phyloP scores from a whole-genome alignment of 1,284 basidiomycete genomes.

The Ceratobasidium sp. region DNA sequence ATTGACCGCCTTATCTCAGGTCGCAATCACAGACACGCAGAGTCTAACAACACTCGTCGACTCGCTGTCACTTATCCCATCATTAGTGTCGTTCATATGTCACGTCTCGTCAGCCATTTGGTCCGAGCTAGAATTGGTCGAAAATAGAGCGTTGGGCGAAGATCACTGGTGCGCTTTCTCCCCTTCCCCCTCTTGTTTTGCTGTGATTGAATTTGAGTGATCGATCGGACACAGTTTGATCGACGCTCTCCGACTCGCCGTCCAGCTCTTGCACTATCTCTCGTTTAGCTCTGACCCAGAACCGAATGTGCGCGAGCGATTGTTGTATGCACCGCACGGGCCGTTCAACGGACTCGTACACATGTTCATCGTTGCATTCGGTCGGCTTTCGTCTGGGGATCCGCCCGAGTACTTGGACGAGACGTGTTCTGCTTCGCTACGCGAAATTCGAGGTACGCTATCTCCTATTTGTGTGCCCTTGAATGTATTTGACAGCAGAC shows the following conservation, averaged over 20 bases:
- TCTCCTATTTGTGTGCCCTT: neutral
- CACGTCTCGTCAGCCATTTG: slow-evolving; percentile 64
- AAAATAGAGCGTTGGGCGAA: slow-evolving; percentile 47
- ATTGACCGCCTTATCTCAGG: slow-evolving; percentile 48
- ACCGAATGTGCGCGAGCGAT: slow-evolving; percentile 60
- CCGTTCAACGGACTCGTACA: slow-evolving; percentile 75
- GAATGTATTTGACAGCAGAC: neutral
- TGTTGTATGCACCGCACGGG: slow-evolving; percentile 59
- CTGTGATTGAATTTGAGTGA: slow-evolving; percentile 2
- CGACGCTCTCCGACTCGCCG: slow-evolving; percentile 58
- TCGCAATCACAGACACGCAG: slow-evolving; percentile 63
- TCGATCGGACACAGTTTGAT: slow-evolving; percentile 55
- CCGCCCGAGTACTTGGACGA: slow-evolving; percentile 64
- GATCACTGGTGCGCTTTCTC: slow-evolving; percentile 49
- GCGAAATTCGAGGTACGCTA: slow-evolving; percentile 15
- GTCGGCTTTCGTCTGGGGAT: slow-evolving; percentile 74
- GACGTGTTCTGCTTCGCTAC: slow-evolving; percentile 1
- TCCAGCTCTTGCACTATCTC: slow-evolving; percentile 67
- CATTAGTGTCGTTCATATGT: slow-evolving; percentile 63
- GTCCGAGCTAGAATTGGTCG: slow-evolving; percentile 62
- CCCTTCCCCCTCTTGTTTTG: neutral
- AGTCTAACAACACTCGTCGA: slow-evolving; percentile 58
- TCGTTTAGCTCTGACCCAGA: slow-evolving; percentile 58
- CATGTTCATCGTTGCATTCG: slow-evolving; percentile 76
- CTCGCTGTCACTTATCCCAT: slow-evolving; percentile 65